These are phyloP conservation scores for Malassezia caprae DNA, from an alignment of 1,284 basidiomycete species.

Conservation along the genomic window DNA sequence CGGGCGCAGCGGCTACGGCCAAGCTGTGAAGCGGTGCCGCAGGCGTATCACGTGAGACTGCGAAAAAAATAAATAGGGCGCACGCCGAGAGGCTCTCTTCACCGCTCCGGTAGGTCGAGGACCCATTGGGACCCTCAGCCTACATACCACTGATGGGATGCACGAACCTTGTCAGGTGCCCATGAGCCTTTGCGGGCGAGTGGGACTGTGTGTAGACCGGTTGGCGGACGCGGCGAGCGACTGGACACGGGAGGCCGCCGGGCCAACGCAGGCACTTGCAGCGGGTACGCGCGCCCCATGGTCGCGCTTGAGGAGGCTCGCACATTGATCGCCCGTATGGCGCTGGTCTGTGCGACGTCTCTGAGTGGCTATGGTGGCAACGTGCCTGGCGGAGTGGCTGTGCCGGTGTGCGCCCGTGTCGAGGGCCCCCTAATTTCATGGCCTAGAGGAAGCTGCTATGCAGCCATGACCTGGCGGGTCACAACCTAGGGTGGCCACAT, in stretches of 20 bases:
- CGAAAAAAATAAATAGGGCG: slow-evolving; percentile 11
- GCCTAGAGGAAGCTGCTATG: slow-evolving; percentile 19
- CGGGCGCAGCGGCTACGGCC: neutral
- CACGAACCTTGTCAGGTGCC: slow-evolving; percentile 1
- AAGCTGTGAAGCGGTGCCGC: slow-evolving; percentile 4
- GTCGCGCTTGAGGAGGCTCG: slow-evolving; percentile 13
- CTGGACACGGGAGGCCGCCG: neutral
- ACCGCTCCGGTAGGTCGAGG: slow-evolving; percentile 15
- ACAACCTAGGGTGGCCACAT: slow-evolving; percentile 20
- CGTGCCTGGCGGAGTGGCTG: neutral
- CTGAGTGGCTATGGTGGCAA: slow-evolving; percentile 9
- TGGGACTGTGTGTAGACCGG: slow-evolving; percentile 17
- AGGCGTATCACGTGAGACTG: slow-evolving; percentile 8
- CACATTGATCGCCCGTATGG: slow-evolving; percentile 18
- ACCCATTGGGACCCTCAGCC: slow-evolving; percentile 8
- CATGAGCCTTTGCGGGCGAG: slow-evolving; percentile 19
- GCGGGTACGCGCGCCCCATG: neutral
- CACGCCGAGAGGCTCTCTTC: neutral
- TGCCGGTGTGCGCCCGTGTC: neutral
- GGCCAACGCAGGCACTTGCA: neutral
- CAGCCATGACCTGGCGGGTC: slow-evolving; percentile 16
- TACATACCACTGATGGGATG: slow-evolving; percentile 17
- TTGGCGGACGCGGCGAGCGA: slow-evolving; percentile 14
- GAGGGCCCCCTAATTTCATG: slow-evolving; percentile 20
- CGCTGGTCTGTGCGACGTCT: slow-evolving; percentile 11